Percentiles rank a stretch among this genome's conserved stretches.
These are phyloP conservation scores for Dactylellina sp. DNA, from an alignment of 2,329 filamentous ascomycete genomes.

Conservation along the genomic window DNA sequence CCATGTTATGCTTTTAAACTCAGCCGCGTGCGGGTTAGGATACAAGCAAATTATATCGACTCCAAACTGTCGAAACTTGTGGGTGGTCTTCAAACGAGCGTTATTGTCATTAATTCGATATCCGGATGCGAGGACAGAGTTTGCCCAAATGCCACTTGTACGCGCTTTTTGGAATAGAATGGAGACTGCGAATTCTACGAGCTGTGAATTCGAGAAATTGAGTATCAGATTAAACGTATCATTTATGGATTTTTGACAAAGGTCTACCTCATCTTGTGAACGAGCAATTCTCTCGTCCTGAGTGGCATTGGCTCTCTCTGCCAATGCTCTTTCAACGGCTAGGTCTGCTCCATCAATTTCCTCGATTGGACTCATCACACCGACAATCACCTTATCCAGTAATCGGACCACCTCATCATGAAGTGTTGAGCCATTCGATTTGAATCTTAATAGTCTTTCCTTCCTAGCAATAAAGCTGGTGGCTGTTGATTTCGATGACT, in stretches of 20 bases:
- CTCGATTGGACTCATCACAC: slow-evolving; percentile 63
- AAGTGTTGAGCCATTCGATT: slow-evolving; percentile 38
- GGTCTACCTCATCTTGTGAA: slow-evolving; percentile 38
- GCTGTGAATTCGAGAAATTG: neutral
- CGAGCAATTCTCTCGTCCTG: slow-evolving; percentile 40
- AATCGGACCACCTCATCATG: slow-evolving; percentile 67
- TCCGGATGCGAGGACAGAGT: slow-evolving; percentile 31
- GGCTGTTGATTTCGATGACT: slow-evolving; percentile 33
- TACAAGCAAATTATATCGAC: slow-evolving; percentile 64
- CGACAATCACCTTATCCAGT: slow-evolving; percentile 78
- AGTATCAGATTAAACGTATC: neutral
- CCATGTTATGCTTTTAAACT: slow-evolving; percentile 78
- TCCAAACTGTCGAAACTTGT: slow-evolving; percentile 58
- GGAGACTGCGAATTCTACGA: slow-evolving; percentile 40
- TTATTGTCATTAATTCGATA: slow-evolving; percentile 41
- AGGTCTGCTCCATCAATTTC: slow-evolving; percentile 35
- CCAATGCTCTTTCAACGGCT: slow-evolving; percentile 32
- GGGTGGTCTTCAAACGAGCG: slow-evolving; percentile 19
- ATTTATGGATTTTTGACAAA: neutral
- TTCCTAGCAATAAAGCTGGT: slow-evolving; percentile 43
- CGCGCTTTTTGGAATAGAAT: slow-evolving; percentile 43
- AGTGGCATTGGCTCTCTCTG: slow-evolving; percentile 43
- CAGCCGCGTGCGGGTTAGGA: slow-evolving; percentile 76
- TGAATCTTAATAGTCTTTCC: slow-evolving; percentile 34
- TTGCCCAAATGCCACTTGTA: slow-evolving; percentile 19